phyloP scores from a whole-genome alignment of 345 rosid genomes.

The Salix viminalis region DNA sequence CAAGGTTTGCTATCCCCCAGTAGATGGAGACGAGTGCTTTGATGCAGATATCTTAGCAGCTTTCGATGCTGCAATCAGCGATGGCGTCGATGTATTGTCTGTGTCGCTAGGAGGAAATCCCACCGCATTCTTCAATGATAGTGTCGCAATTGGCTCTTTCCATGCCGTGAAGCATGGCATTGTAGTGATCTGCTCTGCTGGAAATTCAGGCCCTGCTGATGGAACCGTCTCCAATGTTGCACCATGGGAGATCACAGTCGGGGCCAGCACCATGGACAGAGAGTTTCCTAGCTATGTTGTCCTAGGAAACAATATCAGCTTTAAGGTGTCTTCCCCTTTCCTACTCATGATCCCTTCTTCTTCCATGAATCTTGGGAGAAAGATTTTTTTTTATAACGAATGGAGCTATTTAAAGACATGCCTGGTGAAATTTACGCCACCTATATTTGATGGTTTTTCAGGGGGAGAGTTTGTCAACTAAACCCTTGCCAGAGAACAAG shows the following conservation, averaged over 20 bases:
- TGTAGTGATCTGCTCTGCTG: conserved; percentile 32
- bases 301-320: conserved; percentile 48
- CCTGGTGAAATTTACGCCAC: background rate
- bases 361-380: background rate
- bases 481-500: conserved; percentile 38
- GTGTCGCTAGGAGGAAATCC: conserved; percentile 14
- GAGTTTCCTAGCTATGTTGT: conserved; percentile 65
- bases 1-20: conserved; percentile 20
- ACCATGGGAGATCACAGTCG: conserved; percentile 90
- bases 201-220: conserved; percentile 74
- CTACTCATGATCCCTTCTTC: background rate
- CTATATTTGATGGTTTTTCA: conserved; percentile 9
- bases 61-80: conserved; percentile 20
- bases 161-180: conserved; percentile 23
- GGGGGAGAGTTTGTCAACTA: conserved; percentile 73
- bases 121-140: conserved; percentile 8
- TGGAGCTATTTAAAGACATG: background rate
- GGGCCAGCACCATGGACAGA: conserved; percentile 82
- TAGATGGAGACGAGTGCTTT: conserved; percentile 14
- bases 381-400: no score
- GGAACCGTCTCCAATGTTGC: conserved; percentile 61
- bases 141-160: conserved; percentile 24
- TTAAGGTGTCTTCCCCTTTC: conserved; percentile 43
- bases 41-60: conserved; percentile 26
- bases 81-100: conserved; percentile 23